These are phyloP conservation scores for Skeletonema marinoi DNA, from an alignment of 108 stramenopile species.

Conservation along the genomic window DNA sequence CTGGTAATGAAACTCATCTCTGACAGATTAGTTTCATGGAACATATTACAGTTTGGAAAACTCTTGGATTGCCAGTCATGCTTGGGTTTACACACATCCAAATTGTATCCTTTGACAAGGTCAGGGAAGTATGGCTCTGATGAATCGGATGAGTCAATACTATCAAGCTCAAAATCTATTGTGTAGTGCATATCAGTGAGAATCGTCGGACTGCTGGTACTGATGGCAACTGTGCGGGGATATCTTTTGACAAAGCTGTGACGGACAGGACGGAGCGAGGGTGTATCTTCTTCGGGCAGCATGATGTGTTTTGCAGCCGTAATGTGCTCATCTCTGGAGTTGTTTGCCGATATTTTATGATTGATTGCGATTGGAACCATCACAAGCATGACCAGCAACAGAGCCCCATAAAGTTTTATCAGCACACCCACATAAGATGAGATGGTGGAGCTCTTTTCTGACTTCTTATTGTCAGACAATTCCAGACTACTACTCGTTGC, in stretches of 20 bases:
- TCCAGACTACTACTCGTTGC: no score
- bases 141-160: not conserved
- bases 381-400: not conserved
- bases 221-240: not conserved
- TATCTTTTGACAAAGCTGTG: not conserved
- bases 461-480: no score
- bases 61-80: conserved; percentile 31
- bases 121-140: conserved; percentile 17
- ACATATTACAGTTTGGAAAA: conserved; percentile 44
- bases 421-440: no score
- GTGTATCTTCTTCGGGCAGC: not conserved
- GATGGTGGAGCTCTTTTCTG: no score
- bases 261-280: not conserved
- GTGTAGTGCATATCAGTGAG: not conserved
- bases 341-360: not conserved
- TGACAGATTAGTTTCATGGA: conserved; percentile 38
- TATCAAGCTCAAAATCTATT: not conserved
- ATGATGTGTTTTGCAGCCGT: not conserved
- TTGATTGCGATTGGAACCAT: not conserved
- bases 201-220: not conserved
- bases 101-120: conserved; percentile 14
- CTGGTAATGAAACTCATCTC: conserved; percentile 22
- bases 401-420: no score
- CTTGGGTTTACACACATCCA: conserved; percentile 34
- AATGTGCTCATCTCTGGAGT: not conserved